These are phyloP conservation scores for Mucor plumbeus DNA, from an alignment of 371 early-diverging fungal species.

Conservation along the genomic window DNA sequence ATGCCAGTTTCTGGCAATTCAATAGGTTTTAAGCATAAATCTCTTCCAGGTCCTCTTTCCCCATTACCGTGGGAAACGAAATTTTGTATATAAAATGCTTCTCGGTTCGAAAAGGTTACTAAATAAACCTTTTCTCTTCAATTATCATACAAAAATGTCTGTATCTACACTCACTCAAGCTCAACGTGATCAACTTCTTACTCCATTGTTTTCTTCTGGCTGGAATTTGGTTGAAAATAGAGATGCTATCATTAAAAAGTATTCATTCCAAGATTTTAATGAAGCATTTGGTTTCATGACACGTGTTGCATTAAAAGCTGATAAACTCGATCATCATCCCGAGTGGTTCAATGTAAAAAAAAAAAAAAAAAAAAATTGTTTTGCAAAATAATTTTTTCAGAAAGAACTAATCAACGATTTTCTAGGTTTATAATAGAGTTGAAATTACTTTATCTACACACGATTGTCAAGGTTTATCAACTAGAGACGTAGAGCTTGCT, in stretches of 20 bases:
- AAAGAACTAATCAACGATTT: neutral
- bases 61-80: neutral
- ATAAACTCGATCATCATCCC: conserved; percentile 94
- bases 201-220: conserved; percentile 56
- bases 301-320: conserved; percentile 87
- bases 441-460: conserved; percentile 90
- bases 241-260: conserved; percentile 84
- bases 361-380: neutral
- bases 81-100: conserved; percentile 2
- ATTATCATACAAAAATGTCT: conserved; percentile 14
- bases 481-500: conserved; percentile 82
- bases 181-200: conserved; percentile 56
- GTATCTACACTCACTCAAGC: conserved; percentile 21
- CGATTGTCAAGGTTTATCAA: conserved; percentile 84
- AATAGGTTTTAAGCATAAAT: neutral
- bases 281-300: conserved; percentile 96
- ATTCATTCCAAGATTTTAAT: conserved; percentile 82
- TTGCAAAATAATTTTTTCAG: neutral
- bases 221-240: conserved; percentile 72
- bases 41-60: neutral
- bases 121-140: conserved; percentile 5
- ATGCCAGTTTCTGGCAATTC: neutral
- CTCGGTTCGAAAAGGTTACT: neutral
- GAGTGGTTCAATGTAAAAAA: conserved; percentile 90
- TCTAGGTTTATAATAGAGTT: conserved; percentile 87